Base-by-base conservation (phyloP, 129 eudicot genomes). In the Solidago caesia region DNA sequence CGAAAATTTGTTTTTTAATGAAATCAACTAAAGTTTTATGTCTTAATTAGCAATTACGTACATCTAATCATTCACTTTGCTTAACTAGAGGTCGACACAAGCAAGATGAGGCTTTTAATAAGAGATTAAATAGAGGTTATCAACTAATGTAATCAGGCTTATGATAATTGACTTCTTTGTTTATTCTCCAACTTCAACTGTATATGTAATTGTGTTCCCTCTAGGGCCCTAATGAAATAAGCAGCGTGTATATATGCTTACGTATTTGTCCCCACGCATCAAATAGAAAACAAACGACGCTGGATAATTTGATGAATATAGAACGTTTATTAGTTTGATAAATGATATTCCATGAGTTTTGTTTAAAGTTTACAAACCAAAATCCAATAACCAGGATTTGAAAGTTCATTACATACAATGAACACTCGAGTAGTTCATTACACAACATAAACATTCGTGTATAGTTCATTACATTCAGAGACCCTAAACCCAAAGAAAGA, bases 61-160 rank as follows among this genome's bases (percentile, higher is more conserved):
- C 52, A 8, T 56, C 57, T 25, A 71, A 43, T 44, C 57, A 64
- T 65, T 79, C 41, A 16, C 53, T 7, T 72, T 64, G 51, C 61
- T 75, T 42, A 11, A 68, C 45, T 68, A 71, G 5, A 45, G 15
- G 75, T 46, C 56, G 64, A 67, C 68, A 56, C 15, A 48, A 15
- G 45, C 45, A 27, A n/a, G 39, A 12, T 56, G 44, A 33, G 59
- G 59, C 43, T 64, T 64, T 65, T 52, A 11, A 59, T n/a, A 21
- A 33, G 26, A 16, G 47, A 27, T 55, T 45, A 47, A 29, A 10
- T 12, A 53, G 12, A 13, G 16, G 67, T 33, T 68, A 67, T 41
- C 59, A 73, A 73, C 57, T 59, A 73, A 73, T 73, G 62, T 43
- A 58, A 74, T 74, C 79, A 80, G 53, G 62, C 66, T 76, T 76